These are phyloP conservation scores for Cercospora citrullina DNA, from an alignment of 2,329 filamentous ascomycete genomes.

Conservation along the genomic window DNA sequence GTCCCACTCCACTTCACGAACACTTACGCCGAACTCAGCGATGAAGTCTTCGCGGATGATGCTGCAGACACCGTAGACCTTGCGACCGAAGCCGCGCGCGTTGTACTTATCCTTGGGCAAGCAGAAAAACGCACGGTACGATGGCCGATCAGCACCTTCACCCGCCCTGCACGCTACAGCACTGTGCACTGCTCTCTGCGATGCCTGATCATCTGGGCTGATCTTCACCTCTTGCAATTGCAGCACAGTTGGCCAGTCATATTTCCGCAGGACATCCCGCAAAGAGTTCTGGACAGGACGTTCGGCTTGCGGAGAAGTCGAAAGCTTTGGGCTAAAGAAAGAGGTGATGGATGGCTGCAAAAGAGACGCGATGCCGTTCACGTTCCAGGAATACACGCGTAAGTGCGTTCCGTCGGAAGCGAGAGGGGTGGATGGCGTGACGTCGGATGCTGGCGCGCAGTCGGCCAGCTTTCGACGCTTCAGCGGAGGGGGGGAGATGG, in stretches of 20 bases:
- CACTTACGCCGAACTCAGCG: conserved; percentile 31
- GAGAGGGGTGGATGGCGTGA: not conserved
- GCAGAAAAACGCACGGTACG: conserved; percentile 49
- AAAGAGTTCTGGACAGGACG: conserved; percentile 27
- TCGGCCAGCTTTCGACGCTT: conserved; percentile 27
- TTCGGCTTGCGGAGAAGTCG: not conserved
- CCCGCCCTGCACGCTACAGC: conserved; percentile 38
- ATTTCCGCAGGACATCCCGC: conserved; percentile 46
- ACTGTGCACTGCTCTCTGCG: conserved; percentile 42
- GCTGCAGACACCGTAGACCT: conserved; percentile 55
- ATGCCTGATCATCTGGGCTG: conserved; percentile 42
- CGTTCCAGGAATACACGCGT: conserved; percentile 51
- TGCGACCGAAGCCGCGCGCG: conserved; percentile 52
- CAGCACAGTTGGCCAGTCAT: conserved; percentile 48
- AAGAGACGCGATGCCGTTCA: conserved; percentile 51
- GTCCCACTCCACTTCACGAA: conserved; percentile 53
- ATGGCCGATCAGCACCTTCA: conserved; percentile 34
- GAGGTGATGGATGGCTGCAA: conserved; percentile 44
- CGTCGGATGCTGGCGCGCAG: conserved; percentile 11
- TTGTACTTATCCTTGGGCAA: conserved; percentile 54
- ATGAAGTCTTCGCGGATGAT: conserved; percentile 50
- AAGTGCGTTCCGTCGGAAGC: conserved; percentile 23
- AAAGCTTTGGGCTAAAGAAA: conserved; percentile 36
- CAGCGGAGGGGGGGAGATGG: conserved; percentile 37
- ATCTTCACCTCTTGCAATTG: conserved; percentile 56